Evolutionary conservation across 768 basidiomycete species (phyloP), one percentile per base, ranked within the genome.

Genomic region (Rhodotorula kratochvilovae): DNA sequence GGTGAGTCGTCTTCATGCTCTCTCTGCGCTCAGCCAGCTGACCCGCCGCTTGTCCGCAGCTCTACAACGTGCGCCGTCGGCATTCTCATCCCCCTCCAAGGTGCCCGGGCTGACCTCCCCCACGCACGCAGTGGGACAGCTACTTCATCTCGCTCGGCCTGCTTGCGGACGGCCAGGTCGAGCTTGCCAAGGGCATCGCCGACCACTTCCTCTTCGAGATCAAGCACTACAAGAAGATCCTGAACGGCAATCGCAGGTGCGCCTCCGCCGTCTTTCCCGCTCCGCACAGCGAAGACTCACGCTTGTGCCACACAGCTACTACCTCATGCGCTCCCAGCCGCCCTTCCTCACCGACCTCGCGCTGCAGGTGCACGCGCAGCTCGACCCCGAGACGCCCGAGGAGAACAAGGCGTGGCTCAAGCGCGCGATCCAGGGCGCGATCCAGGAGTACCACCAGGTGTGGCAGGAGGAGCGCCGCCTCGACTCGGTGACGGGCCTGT

Each of bases 151-250:
- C 90, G 15, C 87, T 98, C 35, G 95, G 95, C 25, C 86, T 99
- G 39, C 86, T 99, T 15, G 91, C 97, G 33, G 95, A 99, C 78
- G 94, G 93, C 36, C 89, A 92, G 77, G 87, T 95, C 39, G 86
- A 88, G 68, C 90, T 98, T 87, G 95, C 96, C 29, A 92, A 93
- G 81, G 91, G 92, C 77, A 92, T 98, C 87, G 93, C 97, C 55
- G 96, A 98, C 66, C 95, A 99, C 80, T 99, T 98, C 83, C 90
- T 96, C 79, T 99, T 98, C 80, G 92, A 98, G 84, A 96, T 99
- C 84, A 92, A 88, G 82, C 91, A 78, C 74, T 77, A 78, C 68
- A 63, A 68, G 51, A 78, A 80, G 82, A 93, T 94, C 77, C 83
- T 98, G 75, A 99, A 99, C 80, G 95, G 95, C 72, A 94, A 89